phyloP scores from a whole-genome alignment of 2,329 filamentous ascomycete genomes.

The Coniochaeta sp. region DNA sequence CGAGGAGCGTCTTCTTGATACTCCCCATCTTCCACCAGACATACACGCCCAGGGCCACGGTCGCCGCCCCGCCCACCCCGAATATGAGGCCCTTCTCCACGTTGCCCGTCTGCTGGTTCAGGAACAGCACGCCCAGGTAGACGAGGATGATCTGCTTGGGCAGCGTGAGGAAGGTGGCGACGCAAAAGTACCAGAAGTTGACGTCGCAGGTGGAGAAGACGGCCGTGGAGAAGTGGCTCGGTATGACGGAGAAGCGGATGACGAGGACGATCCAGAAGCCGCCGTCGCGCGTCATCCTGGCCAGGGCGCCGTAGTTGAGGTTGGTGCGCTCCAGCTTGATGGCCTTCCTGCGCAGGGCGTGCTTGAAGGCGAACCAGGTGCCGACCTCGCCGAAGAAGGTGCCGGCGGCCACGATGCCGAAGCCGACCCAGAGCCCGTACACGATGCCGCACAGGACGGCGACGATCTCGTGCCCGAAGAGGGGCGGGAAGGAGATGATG shows the following conservation, averaged over 20 bases:
- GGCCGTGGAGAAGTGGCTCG: conserved; percentile 33
- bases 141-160: conserved; percentile 34
- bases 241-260: conserved; percentile 31
- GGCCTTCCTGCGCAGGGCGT: conserved; percentile 24
- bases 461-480: conserved; percentile 33
- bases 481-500: conserved; percentile 30
- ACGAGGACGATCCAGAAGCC: conserved; percentile 32
- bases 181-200: conserved; percentile 29
- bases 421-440: conserved; percentile 31
- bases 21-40: conserved; percentile 27
- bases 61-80: conserved; percentile 23
- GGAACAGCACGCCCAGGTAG: conserved; percentile 29
- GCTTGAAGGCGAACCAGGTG: conserved; percentile 33
- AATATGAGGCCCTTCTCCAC: conserved; percentile 23
- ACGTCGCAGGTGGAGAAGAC: conserved; percentile 34
- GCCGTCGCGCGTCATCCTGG: conserved; percentile 29
- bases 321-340: conserved; percentile 30
- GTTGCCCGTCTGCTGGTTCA: conserved; percentile 13
- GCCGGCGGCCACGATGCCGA: conserved; percentile 30
- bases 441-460: conserved; percentile 32
- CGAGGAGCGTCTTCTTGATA: conserved; percentile 24
- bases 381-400: conserved; percentile 32
- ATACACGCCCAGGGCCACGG: conserved; percentile 25
- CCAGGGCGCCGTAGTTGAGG: conserved; percentile 29
- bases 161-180: conserved; percentile 30